Evolutionary conservation across 2,329 filamentous ascomycete genomes (phyloP), one percentile per base, ranked within the genome.

Genomic region (Dothistroma pini): DNA sequence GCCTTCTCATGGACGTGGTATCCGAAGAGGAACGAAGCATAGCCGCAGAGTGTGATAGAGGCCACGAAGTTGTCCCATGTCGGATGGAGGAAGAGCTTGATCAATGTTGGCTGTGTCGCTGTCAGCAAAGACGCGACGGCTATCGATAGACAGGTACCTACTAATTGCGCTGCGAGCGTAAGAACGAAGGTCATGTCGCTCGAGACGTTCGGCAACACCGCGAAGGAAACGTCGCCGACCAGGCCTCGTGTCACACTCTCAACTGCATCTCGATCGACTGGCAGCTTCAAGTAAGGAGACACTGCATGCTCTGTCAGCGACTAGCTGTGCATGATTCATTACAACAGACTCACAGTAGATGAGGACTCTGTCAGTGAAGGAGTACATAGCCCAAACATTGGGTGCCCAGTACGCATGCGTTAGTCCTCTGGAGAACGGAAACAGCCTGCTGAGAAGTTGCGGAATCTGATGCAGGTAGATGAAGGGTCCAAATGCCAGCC

Each of bases 1-100:
- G 95, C 95, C 77, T 99, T 99, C 74, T 99, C 95, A 71, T 99
- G 95, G 9, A 99, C 95, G 72, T 99, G 95, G 92, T 93, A 99
- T 59, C 95, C 93, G 69, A 97, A 97, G 10, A 99, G 83, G 78
- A 99, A 99, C 0, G 93, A 97, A 0, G 93, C 90, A 73, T 97
- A 99, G 61, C 91, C 95, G 72, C 95, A 97, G 16, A 97, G 85
- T 0, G 93, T 97, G 50, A 96, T 84, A 0, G 91, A 89, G 3
- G 91, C 91, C 48, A 97, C 84, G 73, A 99, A 97, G 59, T 85
- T 89, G 64, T 96, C 89, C 90, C 91, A 96, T 0, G 86, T 91
- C 1, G 92, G 91, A 55, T 84, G 81, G 51, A 85, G 72, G 78
- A 96, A 96, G 44, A 97, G 85, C 75, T 92, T 96, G 65, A 91